Base-by-base conservation (phyloP, 106 monocot species). In the Allium sativum region DNA sequence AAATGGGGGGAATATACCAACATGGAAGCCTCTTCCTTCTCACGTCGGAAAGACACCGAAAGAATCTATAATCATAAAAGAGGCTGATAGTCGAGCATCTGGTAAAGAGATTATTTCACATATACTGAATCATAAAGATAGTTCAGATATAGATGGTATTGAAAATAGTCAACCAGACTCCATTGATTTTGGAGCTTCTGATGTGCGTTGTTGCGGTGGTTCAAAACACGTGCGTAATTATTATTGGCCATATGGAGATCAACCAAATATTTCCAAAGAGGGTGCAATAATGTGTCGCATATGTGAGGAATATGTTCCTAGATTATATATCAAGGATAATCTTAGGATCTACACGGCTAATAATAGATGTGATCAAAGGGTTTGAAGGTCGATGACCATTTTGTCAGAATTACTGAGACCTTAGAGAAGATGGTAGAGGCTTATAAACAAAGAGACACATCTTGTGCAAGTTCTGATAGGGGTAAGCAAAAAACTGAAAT, bases 221-320 rank as follows among this genome's bases (percentile, higher is more conserved):
- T 64, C 87, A 48, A 96, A 87, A 63, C 87, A 90, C 67, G 84
- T 74, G 51, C 90, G 78, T 62, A 84, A 85, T 55, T 52, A 69
- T 65, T 96, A 87, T 57, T 91, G 96, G 91, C 90, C 90, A 52
- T 58, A 91, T 57, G 90, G 96, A 91, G 96, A 98, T 71, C 96
- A 90, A 44, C 90, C 75, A 45, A 76, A 61, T 68, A 65, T 76
- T 64, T 76, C 79, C 64, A 87, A 91, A 59, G 87, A 91, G 10
- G 70, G 79, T 42, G 78, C 90, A 73, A 98, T 98, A 59, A 98
- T 91, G 84, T 98, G 96, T 65, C 91, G 96, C 52, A 98, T 98
- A 62, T 98, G 96, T 70, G 96, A 98, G 68, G 91, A 98, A 76
- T 74, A 91, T 84, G 96, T 96, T 76, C 84, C 84, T 11, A 98